Percentiles rank a stretch among this genome's conserved stretches.
These are phyloP conservation scores for Ceratocystis papillata DNA, from an alignment of 2,329 filamentous ascomycete species.

Conservation along the genomic window DNA sequence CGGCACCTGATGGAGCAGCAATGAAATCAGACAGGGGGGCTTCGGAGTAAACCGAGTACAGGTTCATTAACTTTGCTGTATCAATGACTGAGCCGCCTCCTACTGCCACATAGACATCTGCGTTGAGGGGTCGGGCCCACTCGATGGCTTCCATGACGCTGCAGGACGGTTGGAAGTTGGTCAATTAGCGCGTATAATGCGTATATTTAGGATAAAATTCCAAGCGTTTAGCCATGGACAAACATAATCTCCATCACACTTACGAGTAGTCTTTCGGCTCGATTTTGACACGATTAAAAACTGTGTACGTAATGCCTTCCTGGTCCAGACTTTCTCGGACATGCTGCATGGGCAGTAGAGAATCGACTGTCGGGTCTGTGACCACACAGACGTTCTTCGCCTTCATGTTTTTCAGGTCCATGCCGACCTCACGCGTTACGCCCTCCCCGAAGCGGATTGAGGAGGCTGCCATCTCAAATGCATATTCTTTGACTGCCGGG, in stretches of 20 bases:
- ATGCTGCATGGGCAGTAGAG: constrained; percentile 80
- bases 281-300: constrained; percentile 70
- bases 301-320: constrained; percentile 68
- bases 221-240: not conserved
- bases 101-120: constrained; percentile 87
- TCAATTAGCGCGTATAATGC: not conserved
- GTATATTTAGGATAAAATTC: not conserved
- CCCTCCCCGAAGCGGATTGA: constrained; percentile 90
- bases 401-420: constrained; percentile 91
- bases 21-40: constrained; percentile 96
- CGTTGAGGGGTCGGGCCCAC: constrained; percentile 66
- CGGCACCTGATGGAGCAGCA: constrained; percentile 84
- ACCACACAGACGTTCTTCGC: constrained; percentile 82
- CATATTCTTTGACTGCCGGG: constrained; percentile 65
- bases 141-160: constrained; percentile 83
- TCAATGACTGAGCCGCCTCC: constrained; percentile 92
- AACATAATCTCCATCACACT: constrained; percentile 29
- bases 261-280: constrained; percentile 93
- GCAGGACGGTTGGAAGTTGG: not conserved
- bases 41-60: constrained; percentile 82
- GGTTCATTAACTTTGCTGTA: constrained; percentile 96
- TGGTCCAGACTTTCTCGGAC: constrained; percentile 67
- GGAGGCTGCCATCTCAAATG: constrained; percentile 96
- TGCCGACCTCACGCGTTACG: constrained; percentile 88
- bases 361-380: constrained; percentile 71